Base-by-base conservation (phyloP, 805 yeast genomes). In the Clavispora vitiphila region DNA sequence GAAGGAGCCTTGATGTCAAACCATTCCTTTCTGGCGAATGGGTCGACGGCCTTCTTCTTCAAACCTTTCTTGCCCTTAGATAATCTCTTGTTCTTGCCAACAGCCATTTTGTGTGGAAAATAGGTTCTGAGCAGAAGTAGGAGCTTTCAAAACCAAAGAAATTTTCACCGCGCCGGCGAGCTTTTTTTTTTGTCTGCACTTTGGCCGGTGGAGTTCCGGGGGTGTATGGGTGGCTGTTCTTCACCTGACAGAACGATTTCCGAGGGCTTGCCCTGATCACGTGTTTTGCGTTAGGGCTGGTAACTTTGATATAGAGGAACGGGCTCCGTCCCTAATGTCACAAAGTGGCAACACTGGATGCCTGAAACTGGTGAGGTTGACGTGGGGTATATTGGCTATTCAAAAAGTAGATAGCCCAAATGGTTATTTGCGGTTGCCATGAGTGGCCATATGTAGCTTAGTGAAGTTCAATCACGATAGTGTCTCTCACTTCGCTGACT, bases 1-100 rank as follows among this genome's bases (percentile, higher is more conserved):
- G 97, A 83, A 68, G 98, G 98, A 58, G 98, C 98, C 80, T 90
- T 89, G 77, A 90, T 87, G 74, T 86, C 95, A 74, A 78, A 90
- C 98, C 98, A 91, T 65, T 90, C 98, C 79, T 91, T 91, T 77
- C 90, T 89, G 83, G 96, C 80, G 93, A 91, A 91, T 70, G 98
- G 98, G 81, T 91, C 99, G 61, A 89, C 95, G 70, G 86, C 93
- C 84, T 84, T 91, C 95, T 91, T 93, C 95, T 91, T 91, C 74
- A 88, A 78, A 69, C 98, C 97, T 78, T 91, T 91, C 88, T 85
- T 84, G 69, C 93, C 91, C 71, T 77, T 77, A 71, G 83, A 78
- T 65, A 85, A 80, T 80, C 91, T 86, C 83, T 85, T 85, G 74
- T 85, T 85, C 80, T 85, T 85, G 65, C 91, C 91, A 69, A 83